Evolutionary conservation across 768 basidiomycete species (phyloP), one percentile per base, ranked within the genome.

Genomic region (Zangia roseola): DNA sequence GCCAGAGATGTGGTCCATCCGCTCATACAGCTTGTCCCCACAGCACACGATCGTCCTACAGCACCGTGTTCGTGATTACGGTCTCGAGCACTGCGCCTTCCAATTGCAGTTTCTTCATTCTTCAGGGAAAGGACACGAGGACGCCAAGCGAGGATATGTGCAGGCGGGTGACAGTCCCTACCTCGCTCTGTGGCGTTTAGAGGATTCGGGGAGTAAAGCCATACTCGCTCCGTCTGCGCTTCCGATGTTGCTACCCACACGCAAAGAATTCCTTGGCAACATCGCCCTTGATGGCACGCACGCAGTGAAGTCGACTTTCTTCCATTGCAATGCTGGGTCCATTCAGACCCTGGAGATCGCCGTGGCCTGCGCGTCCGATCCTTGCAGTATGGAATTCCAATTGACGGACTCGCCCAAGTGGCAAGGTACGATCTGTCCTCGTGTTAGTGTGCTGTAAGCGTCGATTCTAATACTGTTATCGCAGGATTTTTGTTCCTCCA

Each of bases 1-100:
- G 9, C 13, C 23, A 6, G 16, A n/a, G 8, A 10, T 10, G 4
- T 16, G 10, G 23, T 34, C n/a, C 23, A 16, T 41, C 43, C 16
- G 44, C 14, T 6, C 34, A 36, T 36, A 19, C 8, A 13, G 16
- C 23, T n/a, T 16, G n/a, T n/a, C n/a, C 30, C 2, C 24, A 25
- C 31, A 62, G 61, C 59, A 49, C 12, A 40, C 49, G 9, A 4
- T 61, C 43, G 16, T 61, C 21, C 16, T 64, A 24, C 62, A 63
- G 21, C 49, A 63, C 13, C 62, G 56, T 25, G 50, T 59, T 58
- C 60, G 54, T 10, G 62, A 63, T 40, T 58, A 54, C 16, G 62
- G 56, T 31, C 59, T 63, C 19, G 57, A 62, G 26, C 28, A 57
- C 24, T 63, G 62, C 25, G 25, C 48, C 7, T 20, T 63, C 24